phyloP scores from a whole-genome alignment of 768 basidiomycete genomes.

The Dacryopinax primogenitus region DNA sequence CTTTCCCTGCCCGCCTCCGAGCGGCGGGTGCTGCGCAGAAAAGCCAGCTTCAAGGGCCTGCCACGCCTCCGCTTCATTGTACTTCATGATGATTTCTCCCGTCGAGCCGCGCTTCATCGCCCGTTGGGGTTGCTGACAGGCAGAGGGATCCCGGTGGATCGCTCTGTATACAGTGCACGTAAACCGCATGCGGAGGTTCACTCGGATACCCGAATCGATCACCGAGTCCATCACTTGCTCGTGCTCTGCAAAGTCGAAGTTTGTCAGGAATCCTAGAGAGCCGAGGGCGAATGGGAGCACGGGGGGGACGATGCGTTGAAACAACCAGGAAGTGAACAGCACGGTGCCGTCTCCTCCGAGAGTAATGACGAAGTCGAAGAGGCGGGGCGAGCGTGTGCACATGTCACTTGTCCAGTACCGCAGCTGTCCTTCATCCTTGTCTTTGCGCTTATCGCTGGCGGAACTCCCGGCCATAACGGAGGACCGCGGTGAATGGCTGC shows the following conservation, averaged over 20 bases:
- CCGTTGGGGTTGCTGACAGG: constrained; percentile 30
- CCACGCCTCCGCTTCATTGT: constrained; percentile 50
- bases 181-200: constrained; percentile 97
- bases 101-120: constrained; percentile 89
- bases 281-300: constrained; percentile 95
- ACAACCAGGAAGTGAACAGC: constrained; percentile 97
- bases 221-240: constrained; percentile 72
- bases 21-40: not conserved
- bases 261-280: constrained; percentile 93
- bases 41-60: constrained; percentile 30
- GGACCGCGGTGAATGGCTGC: constrained; percentile 43
- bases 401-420: constrained; percentile 96
- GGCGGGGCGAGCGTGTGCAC: constrained; percentile 79
- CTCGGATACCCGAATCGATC: constrained; percentile 85
- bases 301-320: constrained; percentile 97
- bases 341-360: constrained; percentile 98
- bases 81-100: constrained; percentile 94
- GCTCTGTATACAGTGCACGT: constrained; percentile 97
- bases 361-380: constrained; percentile 96
- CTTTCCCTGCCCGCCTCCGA: constrained; percentile 32
- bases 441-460: constrained; percentile 28
- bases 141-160: constrained; percentile 54
- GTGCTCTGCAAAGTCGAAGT: constrained; percentile 86
- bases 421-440: constrained; percentile 70
- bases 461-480: constrained; percentile 22